phyloP scores from a whole-genome alignment of 192 early-diverging fungal species.

The Entomortierella chlamydospora region DNA sequence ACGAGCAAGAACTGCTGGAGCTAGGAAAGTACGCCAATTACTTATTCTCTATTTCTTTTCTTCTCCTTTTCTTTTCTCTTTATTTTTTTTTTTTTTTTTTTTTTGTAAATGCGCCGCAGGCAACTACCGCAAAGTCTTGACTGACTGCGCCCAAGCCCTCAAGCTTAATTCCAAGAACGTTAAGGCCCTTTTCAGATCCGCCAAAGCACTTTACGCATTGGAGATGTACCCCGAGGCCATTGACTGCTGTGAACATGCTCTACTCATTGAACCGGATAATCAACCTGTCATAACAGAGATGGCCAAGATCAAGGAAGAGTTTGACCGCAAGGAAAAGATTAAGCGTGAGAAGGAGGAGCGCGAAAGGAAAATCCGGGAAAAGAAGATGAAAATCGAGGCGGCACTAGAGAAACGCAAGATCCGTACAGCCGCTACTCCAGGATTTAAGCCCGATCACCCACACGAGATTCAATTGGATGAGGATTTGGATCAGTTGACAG shows the following conservation, averaged over 20 bases:
- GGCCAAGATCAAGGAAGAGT: conserved; percentile 44
- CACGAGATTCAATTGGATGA: conserved; percentile 70
- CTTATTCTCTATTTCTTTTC: neutral
- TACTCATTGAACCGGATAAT: conserved; percentile 73
- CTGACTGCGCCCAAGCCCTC: conserved; percentile 90
- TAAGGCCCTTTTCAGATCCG: conserved; percentile 94
- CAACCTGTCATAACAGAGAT: conserved; percentile 49
- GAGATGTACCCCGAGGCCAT: conserved; percentile 87
- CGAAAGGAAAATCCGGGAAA: conserved; percentile 60
- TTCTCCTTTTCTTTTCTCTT: neutral
- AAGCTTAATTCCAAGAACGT: conserved; percentile 82
- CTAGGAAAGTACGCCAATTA: neutral
- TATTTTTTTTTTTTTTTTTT: neutral
- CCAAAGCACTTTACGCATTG: conserved; percentile 81
- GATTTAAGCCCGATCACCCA: conserved; percentile 49
- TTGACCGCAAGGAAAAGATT: conserved; percentile 40
- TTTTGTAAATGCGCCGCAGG: conserved; percentile 46
- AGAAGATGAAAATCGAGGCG: conserved; percentile 48
- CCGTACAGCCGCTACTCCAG: conserved; percentile 53
- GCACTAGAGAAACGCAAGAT: conserved; percentile 59
- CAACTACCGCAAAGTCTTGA: conserved; percentile 89
- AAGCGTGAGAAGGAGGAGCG: conserved; percentile 56
- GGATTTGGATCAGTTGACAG: conserved; percentile 68
- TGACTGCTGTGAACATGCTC: conserved; percentile 85
- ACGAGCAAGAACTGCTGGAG: too few species aligned